Base-by-base conservation (phyloP, 2,329 filamentous ascomycete genomes). In the Phialophora macrospora region DNA sequence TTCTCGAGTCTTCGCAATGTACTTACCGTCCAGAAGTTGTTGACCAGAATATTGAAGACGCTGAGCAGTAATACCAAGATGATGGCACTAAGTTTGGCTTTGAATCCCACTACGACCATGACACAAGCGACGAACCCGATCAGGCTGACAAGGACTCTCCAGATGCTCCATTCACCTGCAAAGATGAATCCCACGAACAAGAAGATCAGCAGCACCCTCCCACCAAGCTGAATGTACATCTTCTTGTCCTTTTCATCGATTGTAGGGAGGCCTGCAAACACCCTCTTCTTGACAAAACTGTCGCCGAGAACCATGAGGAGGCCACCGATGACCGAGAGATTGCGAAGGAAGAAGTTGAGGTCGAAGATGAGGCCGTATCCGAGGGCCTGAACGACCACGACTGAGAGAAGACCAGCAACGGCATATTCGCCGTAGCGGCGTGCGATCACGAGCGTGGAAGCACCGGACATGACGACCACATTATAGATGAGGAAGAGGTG, bases 201-300 rank as follows among this genome's bases (percentile, higher is more conserved):
- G 87, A 99, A 97, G 81, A 99, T 98, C 74, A 99, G 85, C 71
- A 99, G 85, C 41, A 99, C 92, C 73, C 95, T 90, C 41, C 95
- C 95, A 72, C 95, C 95, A 68, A 99, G 89, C 87, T 98, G 95
- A 82, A 99, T 96, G 85, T 99, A 99, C 94, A 98, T 98, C 87
- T 98, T 99, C 81, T 93, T 91, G 80, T 99, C 95, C 88, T 98
- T 98, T 85, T 99, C 95, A 77, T 98, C 95, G 60, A 99, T 87
- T 79, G 92, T 88, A 56, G 95, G 95, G 60, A 99, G 86, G 55
- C 95, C 95, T 55, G 95, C 95, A 69, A 97, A 97, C 2, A 93
- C 94, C 82, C 97, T 96, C 88, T 98, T 98, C 81, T 93, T 90
- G 70, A 97, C 93, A 93, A 94, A 98, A 64, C 92, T 96, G 82